Percentiles rank a stretch among this genome's conserved stretches.
Conservation (phyloP, 2,329 filamentous ascomycete genomes). For the Phyllosticta capitalensis region DNA sequence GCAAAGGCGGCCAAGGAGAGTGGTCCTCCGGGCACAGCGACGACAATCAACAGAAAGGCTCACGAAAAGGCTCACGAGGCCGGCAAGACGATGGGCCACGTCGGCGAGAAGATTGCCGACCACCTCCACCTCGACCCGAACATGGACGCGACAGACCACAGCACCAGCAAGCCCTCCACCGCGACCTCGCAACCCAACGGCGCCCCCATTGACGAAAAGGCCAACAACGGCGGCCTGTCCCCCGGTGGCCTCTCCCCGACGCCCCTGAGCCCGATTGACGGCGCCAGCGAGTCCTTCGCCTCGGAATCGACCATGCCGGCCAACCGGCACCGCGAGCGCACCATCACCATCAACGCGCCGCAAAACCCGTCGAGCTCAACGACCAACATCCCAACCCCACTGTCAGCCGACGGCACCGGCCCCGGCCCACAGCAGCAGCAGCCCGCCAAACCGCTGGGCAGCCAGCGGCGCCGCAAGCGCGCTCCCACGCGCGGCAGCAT, state of each 20-base stretch:
- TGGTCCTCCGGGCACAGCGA: constrained; percentile 35
- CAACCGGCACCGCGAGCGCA: constrained; percentile 19
- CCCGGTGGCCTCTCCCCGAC: constrained; percentile 13
- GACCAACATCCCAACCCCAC: neutral
- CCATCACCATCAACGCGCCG: constrained; percentile 28
- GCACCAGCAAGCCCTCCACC: constrained; percentile 9
- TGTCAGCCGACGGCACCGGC: neutral
- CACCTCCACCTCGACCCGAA: constrained; percentile 16
- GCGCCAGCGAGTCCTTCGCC: neutral
- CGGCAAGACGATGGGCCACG: constrained; percentile 11
- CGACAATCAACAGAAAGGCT: constrained; percentile 10
- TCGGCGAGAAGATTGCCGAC: constrained; percentile 15
- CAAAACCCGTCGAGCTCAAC: constrained; percentile 3
- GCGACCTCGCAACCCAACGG: constrained; percentile 1
- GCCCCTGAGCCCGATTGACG: constrained; percentile 16
- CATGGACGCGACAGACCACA: constrained; percentile 26
- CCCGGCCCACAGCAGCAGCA: neutral
- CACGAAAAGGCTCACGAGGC: constrained; percentile 17
- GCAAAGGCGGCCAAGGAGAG: constrained; percentile 26
- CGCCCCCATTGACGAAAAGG: constrained; percentile 24
- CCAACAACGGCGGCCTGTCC: constrained; percentile 12
- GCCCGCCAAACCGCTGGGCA: constrained; percentile 23
- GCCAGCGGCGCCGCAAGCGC: constrained; percentile 54
- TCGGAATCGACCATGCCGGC: neutral
- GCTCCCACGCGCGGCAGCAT: constrained; percentile 61